phyloP scores from a whole-genome alignment of 139 green algal species.

The Trebouxia sp. region DNA sequence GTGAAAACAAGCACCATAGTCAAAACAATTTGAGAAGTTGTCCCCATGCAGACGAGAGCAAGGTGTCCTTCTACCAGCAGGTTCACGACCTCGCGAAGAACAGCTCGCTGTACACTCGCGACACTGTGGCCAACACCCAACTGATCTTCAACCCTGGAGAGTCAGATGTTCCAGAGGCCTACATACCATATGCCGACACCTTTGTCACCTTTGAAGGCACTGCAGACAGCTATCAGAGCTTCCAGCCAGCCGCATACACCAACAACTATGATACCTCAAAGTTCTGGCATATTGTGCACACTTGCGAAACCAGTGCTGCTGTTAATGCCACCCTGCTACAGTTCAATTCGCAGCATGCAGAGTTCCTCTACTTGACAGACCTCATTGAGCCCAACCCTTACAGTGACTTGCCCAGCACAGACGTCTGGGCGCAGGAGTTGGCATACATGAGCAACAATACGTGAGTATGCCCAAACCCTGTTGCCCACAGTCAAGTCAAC shows the following conservation, averaged over 20 bases:
- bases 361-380: conserved; percentile 11
- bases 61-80: not conserved
- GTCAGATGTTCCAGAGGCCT: not conserved
- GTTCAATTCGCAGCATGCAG: not conserved
- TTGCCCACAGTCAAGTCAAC: not conserved
- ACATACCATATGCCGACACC: not conserved
- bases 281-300: conserved; percentile 5
- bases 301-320: not conserved
- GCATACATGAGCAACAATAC: not conserved
- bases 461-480: not conserved
- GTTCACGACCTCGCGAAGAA: not conserved
- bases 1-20: too few relatives aligned
- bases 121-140: not conserved
- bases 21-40: too few relatives aligned
- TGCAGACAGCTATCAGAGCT: conserved; percentile 13
- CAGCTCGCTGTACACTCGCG: not conserved
- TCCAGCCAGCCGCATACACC: conserved; percentile 9
- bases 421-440: not conserved
- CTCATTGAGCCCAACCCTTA: not conserved
- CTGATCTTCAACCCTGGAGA: not conserved
- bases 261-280: not conserved
- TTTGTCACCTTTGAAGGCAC: conserved; percentile 2
- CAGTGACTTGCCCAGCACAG: not conserved
- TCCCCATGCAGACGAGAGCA: not conserved
- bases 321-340: not conserved